phyloP scores from a whole-genome alignment of 192 early-diverging fungal genomes.

The Entomortierella parvispora region DNA sequence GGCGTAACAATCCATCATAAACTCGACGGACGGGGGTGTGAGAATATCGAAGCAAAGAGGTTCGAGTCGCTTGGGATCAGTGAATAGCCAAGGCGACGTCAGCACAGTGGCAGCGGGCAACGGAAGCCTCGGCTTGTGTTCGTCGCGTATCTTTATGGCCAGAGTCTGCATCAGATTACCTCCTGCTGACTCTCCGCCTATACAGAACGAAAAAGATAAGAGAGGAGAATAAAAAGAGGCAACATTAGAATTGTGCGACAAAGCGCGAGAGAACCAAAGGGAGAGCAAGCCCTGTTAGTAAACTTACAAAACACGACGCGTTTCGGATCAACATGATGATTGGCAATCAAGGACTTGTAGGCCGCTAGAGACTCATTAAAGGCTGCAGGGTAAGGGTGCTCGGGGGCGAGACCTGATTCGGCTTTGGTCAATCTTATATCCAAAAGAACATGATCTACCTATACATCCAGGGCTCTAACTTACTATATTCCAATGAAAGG shows the following conservation, averaged over 20 bases:
- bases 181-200: slow-evolving; percentile 8
- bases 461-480: too few species aligned
- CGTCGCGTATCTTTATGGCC: slow-evolving; percentile 6
- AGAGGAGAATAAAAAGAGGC: neutral
- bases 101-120: neutral
- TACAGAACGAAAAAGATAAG: neutral
- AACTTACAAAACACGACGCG: neutral
- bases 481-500: slow-evolving; percentile 1
- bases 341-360: neutral
- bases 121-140: too few species aligned
- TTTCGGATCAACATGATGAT: neutral
- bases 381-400: neutral
- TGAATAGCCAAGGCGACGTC: neutral
- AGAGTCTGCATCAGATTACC: neutral
- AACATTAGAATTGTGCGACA: too few species aligned
- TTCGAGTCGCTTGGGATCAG: neutral
- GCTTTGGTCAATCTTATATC: too few species aligned
- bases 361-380: neutral
- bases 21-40: neutral
- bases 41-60: neutral
- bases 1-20: neutral
- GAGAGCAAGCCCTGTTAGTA: too few species aligned
- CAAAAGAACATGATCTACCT: too few species aligned
- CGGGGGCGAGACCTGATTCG: neutral
- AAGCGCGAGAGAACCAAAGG: too few species aligned